phyloP scores from a whole-genome alignment of 148 eudicot species.

The Rhododendron simsii region DNA sequence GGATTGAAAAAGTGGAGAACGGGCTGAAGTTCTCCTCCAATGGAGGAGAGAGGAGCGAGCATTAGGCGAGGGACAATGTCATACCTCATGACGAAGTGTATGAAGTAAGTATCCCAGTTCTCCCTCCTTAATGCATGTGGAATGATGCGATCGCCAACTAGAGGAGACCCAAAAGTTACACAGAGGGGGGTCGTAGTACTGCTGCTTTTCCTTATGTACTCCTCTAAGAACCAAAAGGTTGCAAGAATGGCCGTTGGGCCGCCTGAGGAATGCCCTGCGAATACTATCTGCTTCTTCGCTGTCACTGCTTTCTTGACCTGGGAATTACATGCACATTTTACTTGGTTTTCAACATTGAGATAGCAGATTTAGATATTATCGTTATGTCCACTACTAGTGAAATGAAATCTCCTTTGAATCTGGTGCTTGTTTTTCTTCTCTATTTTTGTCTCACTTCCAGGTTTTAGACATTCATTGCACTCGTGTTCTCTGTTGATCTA shows the following conservation, averaged over 20 bases:
- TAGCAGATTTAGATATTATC: not conserved
- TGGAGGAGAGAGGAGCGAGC: constrained; percentile 53
- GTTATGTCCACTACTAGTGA: not conserved
- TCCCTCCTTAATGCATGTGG: constrained; percentile 66
- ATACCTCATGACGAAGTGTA: constrained; percentile 58
- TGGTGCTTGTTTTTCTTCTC: not conserved
- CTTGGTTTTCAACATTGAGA: not conserved
- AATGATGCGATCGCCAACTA: constrained; percentile 53
- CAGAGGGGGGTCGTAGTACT: constrained; percentile 37
- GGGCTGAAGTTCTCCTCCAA: constrained; percentile 29
- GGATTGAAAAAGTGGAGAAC: constrained; percentile 49
- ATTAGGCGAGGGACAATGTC: constrained; percentile 74
- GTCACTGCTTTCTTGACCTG: constrained; percentile 68
- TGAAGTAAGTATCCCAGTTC: constrained; percentile 61
- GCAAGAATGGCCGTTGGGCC: constrained; percentile 74
- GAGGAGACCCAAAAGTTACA: constrained; percentile 91
- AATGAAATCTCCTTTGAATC: not conserved
- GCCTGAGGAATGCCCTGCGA: constrained; percentile 83
- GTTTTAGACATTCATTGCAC: not conserved
- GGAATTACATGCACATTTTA: constrained; percentile 8
- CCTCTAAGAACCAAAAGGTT: constrained; percentile 74
- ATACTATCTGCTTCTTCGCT: constrained; percentile 53
- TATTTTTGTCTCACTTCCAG: not conserved
- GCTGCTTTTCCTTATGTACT: constrained; percentile 19
- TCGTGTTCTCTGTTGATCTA: not conserved